Evolutionary conservation across 1,284 basidiomycete genomes (phyloP).

Genomic region (Fistulinella cinereoalba): DNA sequence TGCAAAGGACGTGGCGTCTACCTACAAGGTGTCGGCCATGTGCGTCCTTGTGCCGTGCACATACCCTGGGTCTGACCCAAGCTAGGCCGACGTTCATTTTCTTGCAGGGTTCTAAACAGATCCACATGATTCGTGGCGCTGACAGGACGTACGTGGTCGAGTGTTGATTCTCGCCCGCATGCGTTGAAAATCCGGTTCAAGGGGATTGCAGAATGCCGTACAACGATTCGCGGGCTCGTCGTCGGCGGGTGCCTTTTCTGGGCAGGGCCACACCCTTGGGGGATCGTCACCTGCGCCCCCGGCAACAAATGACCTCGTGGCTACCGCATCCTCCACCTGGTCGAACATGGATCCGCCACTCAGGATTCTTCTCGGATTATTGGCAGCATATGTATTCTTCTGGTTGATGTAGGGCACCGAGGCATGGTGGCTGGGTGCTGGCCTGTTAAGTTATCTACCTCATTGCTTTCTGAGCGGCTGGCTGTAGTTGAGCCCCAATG

Average conservation of each 20-base stretch:
- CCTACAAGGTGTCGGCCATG: constrained; percentile 67
- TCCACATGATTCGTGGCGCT: constrained; percentile 69
- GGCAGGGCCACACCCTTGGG: constrained; percentile 69
- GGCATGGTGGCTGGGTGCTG: too few relatives aligned
- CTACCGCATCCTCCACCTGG: constrained; percentile 33
- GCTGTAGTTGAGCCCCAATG: too few relatives aligned
- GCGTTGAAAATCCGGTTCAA: constrained; percentile 27
- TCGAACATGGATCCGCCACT: constrained; percentile 60
- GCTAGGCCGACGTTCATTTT: constrained; percentile 78
- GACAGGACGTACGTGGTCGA: constrained; percentile 50
- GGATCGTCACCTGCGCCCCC: constrained; percentile 34
- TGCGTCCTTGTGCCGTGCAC: constrained; percentile 30
- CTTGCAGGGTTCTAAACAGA: constrained; percentile 61
- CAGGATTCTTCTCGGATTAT: constrained; percentile 57
- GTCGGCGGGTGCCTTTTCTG: constrained; percentile 51
- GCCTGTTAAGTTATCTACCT: too few relatives aligned
- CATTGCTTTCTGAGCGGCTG: too few relatives aligned
- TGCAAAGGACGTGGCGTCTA: constrained; percentile 57
- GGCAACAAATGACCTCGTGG: constrained; percentile 33
- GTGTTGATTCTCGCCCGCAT: background rate
- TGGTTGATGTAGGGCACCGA: constrained; percentile 51
- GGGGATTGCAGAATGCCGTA: constrained; percentile 57
- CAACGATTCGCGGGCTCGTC: constrained; percentile 45
- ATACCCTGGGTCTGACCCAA: background rate
- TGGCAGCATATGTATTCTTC: constrained; percentile 63